Base-by-base conservation (phyloP, 192 early-diverging fungal genomes). In the Chytriomyces hyalinus region DNA sequence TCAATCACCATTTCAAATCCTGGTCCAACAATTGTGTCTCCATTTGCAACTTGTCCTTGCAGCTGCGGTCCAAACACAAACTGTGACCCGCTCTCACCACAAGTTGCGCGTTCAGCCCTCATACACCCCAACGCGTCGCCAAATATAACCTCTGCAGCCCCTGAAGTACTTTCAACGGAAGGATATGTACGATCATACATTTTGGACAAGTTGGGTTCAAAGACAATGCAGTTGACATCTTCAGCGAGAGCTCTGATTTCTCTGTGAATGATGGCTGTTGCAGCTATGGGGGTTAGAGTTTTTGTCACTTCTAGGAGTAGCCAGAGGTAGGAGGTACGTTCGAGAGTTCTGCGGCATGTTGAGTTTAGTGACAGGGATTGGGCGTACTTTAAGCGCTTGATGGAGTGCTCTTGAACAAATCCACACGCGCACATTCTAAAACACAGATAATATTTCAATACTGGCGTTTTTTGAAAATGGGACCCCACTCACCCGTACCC, bases 51-150 rank as follows among this genome's bases (percentile, higher is more conserved):
- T 67, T 1, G 26, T 50, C 63, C 75, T 10, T 65, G 43, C 8
- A 76, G 75, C 44, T 76, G 75, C 15, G 75, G 75, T 15, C 75
- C 75, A 28, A 76, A 67, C 6, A 68, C 50, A 5, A 76, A 67
- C 28, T 51, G 43, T 7, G 65, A 68, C 20, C 75, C 65, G 10
- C 36, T 26, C 9, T 64, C 60, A 9, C 9, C 13, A 51, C 75
- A 76, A 20, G 20, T 22, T 22, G 36, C 22, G 6, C 69, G 13
- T 36, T 76, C 75, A 24, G 75, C 68, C 10, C 75, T 64, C 75
- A 76, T 76, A 67, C 75, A 76, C 3, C 75, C 75, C 6, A 76
- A 51, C 17, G 75, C 75, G n/a, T 47, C 48, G 10, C 75, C 75
- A 24, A 66, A 76, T 20, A 76, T 4, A 51, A 76, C 49, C 48